Percentiles rank a stretch among this genome's conserved stretches.
Conservation (phyloP, 73 alveolate genomes). For the Urostyla sp. region DNA sequence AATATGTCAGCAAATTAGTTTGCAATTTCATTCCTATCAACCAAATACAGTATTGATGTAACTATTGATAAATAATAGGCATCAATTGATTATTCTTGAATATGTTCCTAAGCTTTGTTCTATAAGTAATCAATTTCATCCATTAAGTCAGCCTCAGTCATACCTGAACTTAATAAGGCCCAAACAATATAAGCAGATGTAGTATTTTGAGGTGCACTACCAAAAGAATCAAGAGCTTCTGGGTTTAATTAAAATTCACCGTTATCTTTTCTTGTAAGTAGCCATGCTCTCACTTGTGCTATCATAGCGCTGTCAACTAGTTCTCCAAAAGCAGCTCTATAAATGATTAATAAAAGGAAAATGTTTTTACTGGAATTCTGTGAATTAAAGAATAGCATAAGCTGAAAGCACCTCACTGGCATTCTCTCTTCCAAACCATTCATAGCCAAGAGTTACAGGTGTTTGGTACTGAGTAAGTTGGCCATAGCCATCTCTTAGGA, state of each 20-base stretch:
- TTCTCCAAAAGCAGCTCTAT: too few relatives aligned
- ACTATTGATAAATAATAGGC: not conserved
- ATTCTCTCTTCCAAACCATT: constrained; percentile 63
- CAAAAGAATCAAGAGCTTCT: not conserved
- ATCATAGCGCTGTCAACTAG: constrained; percentile 18
- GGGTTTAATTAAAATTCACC: not conserved
- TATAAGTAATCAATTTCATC: not conserved
- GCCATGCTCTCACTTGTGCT: not conserved
- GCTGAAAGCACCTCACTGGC: constrained; percentile 63
- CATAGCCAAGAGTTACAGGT: constrained; percentile 36
- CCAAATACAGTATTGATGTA: not conserved
- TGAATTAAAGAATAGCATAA: constrained; percentile 51
- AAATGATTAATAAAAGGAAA: too few relatives aligned
- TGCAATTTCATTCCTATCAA: not conserved
- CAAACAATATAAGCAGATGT: constrained; percentile 23
- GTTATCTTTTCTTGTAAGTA: not conserved
- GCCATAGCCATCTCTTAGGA: not conserved
- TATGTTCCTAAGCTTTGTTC: not conserved
- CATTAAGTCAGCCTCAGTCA: not conserved
- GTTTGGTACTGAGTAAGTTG: too few relatives aligned
- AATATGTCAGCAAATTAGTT: not conserved
- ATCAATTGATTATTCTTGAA: not conserved
- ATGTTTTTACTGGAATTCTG: constrained; percentile 49
- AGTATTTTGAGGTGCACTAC: not conserved
- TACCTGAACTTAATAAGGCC: constrained; percentile 6